Base-by-base conservation (phyloP, 2,329 filamentous ascomycete genomes). In the Ascochyta fabae region DNA sequence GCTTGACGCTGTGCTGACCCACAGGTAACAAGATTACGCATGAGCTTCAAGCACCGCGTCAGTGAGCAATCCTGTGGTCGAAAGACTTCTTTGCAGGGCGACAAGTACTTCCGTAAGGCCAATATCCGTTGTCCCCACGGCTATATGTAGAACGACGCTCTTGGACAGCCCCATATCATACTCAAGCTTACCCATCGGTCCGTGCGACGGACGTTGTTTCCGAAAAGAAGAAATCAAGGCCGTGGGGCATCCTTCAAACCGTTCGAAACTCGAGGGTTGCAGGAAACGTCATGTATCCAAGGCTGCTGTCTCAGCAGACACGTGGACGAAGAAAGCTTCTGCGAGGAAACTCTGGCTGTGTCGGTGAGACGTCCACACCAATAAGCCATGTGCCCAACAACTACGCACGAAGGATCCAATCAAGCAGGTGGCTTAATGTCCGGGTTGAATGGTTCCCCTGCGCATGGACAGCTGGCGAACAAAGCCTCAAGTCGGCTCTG, bases 401-500 rank as follows among this genome's bases (percentile, higher is more conserved):
- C 31, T 16, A 38, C 33, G 47, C 53, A 26, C 42, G 42, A 51
- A 46, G 38, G 47, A 56, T 47, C 38, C 36, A 47, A 50, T 49
- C 53, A 50, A 49, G 50, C 50, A 53, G 33, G 40, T 56, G 53
- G 53, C 53, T 51, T 51, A 36, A 51, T 56, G 53, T 46, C 53
- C 43, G 48, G 38, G 59, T 45, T 57, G 50, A 50, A 62, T 65
- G 56, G 59, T 63, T 66, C 59, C 45, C 59, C 53, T 56, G 61
- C 59, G 67, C 67, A 66, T 56, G 50, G 67, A 44, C 67, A 64
- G 53, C 47, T 49, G 45, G 60, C 49, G 64, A 62, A 52, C 64
- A 62, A 53, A 55, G 64, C 64, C 61, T 58, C 59, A 42, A 60
- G 52, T 54, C 56, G 53, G 27, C 44, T 46, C 53, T 48, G 53